Evolutionary conservation across 2,329 filamentous ascomycete genomes (phyloP), one percentile per base, ranked within the genome.

Genomic region (Gremmenia infestans): DNA sequence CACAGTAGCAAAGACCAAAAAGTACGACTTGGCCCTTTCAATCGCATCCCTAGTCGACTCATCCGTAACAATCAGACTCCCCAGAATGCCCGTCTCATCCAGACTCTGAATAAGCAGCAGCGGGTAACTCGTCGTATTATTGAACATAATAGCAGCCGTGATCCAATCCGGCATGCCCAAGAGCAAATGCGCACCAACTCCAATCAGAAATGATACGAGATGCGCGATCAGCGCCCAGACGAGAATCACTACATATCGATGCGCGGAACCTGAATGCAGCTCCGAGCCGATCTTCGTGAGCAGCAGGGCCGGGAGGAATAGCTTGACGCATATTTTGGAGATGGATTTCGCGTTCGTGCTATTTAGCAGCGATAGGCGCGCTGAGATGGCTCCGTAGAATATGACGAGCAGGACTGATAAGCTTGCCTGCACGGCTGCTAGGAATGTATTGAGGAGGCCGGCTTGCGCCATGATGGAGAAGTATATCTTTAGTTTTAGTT

Each of bases 1-100:
- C 9, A 87, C 74, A 53, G 85, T 86, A 3, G 83, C 78, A 60
- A 83, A 86, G 56, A 88, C 78, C 3, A 88, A 71, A 64, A 88
- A 86, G 67, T 86, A 88, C 14, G 80, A 81, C 65, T 86, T 82
- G 6, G 83, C 83, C 9, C 84, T 74, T 52, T 80, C 76, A 12
- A 87, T 72, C 0, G 81, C 81, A 3, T 72, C 72, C 2, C 70
- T 62, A 2, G 72, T 73, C 67, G 60, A 79, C 73, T 68, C 76
- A 63, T 62, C 76, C 61, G 57, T 70, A 59, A 57, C 58, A 1
- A 76, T 67, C 17, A 86, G 72, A 2, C 73, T 67, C 23, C 74
- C 68, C 6, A 87, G 71, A 25, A 86, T 80, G 2, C 81, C 82
- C 0, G 84, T 63, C 48, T 59, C 62, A 36, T 66, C 60, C 5